Evolutionary conservation across 2,329 filamentous ascomycete species (phyloP).

Genomic region (Ramichloridium luteum): DNA sequence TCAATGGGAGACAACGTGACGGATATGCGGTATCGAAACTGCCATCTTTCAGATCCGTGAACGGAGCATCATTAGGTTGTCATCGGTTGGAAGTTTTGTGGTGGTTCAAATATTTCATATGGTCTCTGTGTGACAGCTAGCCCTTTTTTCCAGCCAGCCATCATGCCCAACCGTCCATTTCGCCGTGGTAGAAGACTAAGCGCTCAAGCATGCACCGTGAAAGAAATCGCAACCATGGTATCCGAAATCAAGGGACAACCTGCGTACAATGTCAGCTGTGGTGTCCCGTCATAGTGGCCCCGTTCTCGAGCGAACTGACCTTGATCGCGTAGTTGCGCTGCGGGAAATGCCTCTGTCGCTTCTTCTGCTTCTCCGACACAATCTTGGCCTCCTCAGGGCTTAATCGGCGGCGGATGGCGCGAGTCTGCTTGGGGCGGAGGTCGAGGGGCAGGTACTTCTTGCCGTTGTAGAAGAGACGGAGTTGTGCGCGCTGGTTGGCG

Average conservation of each 20-base stretch:
- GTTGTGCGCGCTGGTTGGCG: conserved; percentile 95
- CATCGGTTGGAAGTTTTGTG: too few relatives aligned
- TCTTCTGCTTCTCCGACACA: conserved; percentile 88
- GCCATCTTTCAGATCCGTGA: too few relatives aligned
- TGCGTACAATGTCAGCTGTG: conserved; percentile 7
- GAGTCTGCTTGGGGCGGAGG: conserved; percentile 96
- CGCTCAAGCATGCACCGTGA: conserved; percentile 13
- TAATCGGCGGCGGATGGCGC: conserved; percentile 90
- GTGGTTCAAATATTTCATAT: too few relatives aligned
- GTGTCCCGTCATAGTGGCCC: too few relatives aligned
- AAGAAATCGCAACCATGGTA: conserved; percentile 10
- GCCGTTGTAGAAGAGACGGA: conserved; percentile 98
- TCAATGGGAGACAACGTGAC: too few relatives aligned
- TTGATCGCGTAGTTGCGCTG: conserved; percentile 99
- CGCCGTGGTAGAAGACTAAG: conserved; percentile 12
- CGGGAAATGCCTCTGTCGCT: conserved; percentile 91
- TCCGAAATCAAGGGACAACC: conserved; percentile 9
- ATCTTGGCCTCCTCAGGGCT: conserved; percentile 78
- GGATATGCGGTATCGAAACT: too few relatives aligned
- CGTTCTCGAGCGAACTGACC: too few relatives aligned
- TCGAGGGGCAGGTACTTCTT: conserved; percentile 99
- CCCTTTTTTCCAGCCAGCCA: conserved; percentile 9
- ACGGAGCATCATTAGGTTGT: too few relatives aligned
- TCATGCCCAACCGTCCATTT: conserved; percentile 13
- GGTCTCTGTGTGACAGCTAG: neutral